phyloP scores from a whole-genome alignment of 2,329 filamentous ascomycete species.

The Zymoseptoria crescenta region DNA sequence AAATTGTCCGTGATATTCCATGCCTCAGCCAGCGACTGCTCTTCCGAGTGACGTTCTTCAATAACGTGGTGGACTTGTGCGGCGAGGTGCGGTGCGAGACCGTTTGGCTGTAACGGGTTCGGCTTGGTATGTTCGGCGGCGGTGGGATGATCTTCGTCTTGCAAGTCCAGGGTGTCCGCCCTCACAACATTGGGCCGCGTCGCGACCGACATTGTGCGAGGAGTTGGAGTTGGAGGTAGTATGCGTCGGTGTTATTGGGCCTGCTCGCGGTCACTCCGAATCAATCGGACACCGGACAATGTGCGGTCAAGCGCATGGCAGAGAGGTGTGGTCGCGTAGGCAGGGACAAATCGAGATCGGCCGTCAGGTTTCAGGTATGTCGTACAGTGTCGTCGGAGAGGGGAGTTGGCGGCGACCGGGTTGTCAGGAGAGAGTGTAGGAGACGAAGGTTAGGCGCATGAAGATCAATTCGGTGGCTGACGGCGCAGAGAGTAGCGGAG shows the following conservation, averaged over 20 bases:
- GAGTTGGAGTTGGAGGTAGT: not conserved
- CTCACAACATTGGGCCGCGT: conserved; percentile 18
- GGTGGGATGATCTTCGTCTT: conserved; percentile 73
- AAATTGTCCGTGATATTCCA: conserved; percentile 36
- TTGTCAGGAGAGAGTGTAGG: not conserved
- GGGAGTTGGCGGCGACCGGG: not conserved
- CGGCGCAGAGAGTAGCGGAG: not conserved
- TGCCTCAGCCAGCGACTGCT: conserved; percentile 57
- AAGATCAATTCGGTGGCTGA: not conserved
- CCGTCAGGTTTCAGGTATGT: not conserved
- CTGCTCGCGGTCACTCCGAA: not conserved
- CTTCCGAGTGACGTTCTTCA: conserved; percentile 63
- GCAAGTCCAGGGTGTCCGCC: conserved; percentile 88
- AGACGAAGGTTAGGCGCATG: not conserved
- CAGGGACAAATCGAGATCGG: not conserved
- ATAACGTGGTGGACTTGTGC: conserved; percentile 73
- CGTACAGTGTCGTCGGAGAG: not conserved
- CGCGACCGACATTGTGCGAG: not conserved
- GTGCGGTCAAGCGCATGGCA: not conserved
- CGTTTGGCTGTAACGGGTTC: conserved; percentile 47
- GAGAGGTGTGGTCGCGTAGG: not conserved
- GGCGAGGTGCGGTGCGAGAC: conserved; percentile 73
- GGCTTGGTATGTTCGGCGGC: conserved; percentile 64
- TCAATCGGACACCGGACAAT: not conserved
- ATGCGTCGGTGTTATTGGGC: not conserved